A percentile compares a stretch with the other conserved stretches of the same genome.
Conservation (phyloP, 805 yeast genomes). For the Jamesozyma piceae region DNA sequence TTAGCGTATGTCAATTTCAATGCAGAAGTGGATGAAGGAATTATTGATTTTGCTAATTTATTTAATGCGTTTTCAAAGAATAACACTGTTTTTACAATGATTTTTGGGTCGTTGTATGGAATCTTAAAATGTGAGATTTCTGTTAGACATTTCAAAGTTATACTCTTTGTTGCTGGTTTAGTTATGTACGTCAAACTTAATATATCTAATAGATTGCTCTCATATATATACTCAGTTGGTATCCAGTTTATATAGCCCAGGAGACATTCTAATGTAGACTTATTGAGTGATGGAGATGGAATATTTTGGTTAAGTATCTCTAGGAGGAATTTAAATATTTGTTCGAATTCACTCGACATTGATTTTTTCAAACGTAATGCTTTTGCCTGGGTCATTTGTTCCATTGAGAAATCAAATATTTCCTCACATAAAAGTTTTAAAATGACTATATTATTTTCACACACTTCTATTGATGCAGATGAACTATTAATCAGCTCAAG, state of each 20-base stretch:
- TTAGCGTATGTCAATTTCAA: conserved; percentile 57
- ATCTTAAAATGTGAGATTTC: conserved; percentile 67
- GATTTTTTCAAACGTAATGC: conserved; percentile 67
- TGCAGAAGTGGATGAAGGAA: conserved; percentile 57
- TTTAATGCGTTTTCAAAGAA: conserved; percentile 66
- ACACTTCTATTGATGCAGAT: conserved; percentile 75
- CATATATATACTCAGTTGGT: conserved; percentile 77
- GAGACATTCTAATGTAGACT: conserved; percentile 70
- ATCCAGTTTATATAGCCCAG: conserved; percentile 86
- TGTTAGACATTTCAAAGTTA: conserved; percentile 80
- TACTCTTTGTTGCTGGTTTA: conserved; percentile 66
- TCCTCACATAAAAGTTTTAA: conserved; percentile 82
- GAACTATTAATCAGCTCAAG: conserved; percentile 83
- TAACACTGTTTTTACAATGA: conserved; percentile 39
- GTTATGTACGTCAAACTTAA: conserved; percentile 64
- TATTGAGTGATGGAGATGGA: conserved; percentile 61
- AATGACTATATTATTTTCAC: conserved; percentile 92
- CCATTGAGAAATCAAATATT: conserved; percentile 84
- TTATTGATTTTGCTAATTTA: conserved; percentile 45
- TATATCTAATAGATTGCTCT: conserved; percentile 63
- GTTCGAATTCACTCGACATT: conserved; percentile 81
- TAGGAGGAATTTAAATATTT: conserved; percentile 80
- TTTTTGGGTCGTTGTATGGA: conserved; percentile 36
- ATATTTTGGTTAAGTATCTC: conserved; percentile 76
- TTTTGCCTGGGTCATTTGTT: conserved; percentile 91